These are phyloP conservation scores for Diplosphaera chodatii DNA, from an alignment of 139 green algal species.

Conservation along the genomic window DNA sequence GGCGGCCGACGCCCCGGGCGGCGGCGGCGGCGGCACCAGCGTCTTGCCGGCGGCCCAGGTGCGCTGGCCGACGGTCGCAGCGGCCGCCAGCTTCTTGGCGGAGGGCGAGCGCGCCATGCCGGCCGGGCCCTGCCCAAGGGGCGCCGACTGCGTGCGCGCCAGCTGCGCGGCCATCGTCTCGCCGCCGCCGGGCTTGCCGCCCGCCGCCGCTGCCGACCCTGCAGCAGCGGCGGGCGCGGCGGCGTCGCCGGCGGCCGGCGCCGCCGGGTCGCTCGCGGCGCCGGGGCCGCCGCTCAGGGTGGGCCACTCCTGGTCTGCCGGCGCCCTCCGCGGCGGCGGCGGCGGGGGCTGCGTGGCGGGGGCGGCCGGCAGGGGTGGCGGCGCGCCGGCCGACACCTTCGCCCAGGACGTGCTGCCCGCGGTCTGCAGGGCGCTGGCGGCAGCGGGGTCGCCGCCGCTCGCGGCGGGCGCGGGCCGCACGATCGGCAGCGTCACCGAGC, in stretches of 20 bases:
- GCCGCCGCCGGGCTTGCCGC: not conserved
- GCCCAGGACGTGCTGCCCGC: slow-evolving; percentile 3
- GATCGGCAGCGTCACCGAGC: slow-evolving; percentile 1
- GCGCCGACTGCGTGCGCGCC: slow-evolving; percentile 7
- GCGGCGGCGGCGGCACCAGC: slow-evolving; percentile 4
- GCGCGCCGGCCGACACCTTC: not conserved
- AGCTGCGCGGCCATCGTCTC: slow-evolving; percentile 40
- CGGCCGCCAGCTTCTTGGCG: slow-evolving; percentile 24
- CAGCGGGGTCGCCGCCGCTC: not conserved
- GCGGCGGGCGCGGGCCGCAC: not conserved
- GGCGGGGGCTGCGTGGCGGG: not conserved
- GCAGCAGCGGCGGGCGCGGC: too few relatives aligned
- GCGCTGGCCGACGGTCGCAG: slow-evolving; percentile 21
- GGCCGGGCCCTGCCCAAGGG: not conserved
- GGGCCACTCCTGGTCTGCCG: slow-evolving; percentile 25
- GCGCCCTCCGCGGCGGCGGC: not conserved
- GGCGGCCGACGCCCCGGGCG: not conserved
- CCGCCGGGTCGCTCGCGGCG: not conserved
- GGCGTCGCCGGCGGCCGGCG: too few relatives aligned
- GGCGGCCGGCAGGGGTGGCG: not conserved
- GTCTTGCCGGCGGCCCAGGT: slow-evolving; percentile 8
- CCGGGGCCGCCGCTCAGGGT: slow-evolving; percentile 6
- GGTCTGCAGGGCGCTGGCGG: not conserved
- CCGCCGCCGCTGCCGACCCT: too few relatives aligned
- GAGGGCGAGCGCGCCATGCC: not conserved